Evolutionary conservation across 768 basidiomycete genomes (phyloP), one percentile per base, ranked within the genome.

Genomic region (Mrakia blollopis): DNA sequence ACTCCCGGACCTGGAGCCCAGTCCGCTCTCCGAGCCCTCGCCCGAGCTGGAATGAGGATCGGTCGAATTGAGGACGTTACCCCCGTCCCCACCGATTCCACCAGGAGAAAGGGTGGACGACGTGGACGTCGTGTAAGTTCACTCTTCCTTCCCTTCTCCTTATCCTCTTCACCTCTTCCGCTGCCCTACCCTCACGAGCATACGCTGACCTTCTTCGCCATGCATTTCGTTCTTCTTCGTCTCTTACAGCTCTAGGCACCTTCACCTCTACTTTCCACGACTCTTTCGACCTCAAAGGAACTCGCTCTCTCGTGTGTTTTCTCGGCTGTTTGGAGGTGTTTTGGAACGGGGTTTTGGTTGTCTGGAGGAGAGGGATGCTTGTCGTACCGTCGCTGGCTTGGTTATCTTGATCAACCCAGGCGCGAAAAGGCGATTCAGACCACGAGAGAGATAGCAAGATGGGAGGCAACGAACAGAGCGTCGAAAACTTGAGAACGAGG

Each of bases 1-100:
- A 96, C 96, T 78, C 97, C 97, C 61, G 97, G 97, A 69, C 97
- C 97, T 25, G 97, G 97, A 85, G 97, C 94, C 65, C 97, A 99
- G 87, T 92, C 92, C 81, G 96, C 97, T 61, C 91, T 98, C 82
- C 93, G 96, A 85, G 97, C 95, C 72, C 91, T 98, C 77, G 97
- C 97, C 81, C 94, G 96, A 86, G 91, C 96, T 76, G 96, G 97
- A 73, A 97, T 99, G 94, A 87, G 91, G 80, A 98, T 99, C 80
- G 97, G 97, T 76, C 88, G 97, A 80, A 98, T 99, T 81, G 96
- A 98, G 83, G 79, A 68, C 72, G 63, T 78, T 69, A 62, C 73
- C 44, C 54, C 63, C 72, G 89, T 96, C 78, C 97, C 97, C 72
- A 95, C 95, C 67, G 97, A 99, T 85, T 94, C 91, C 78, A 99